Conservation (phyloP, 1,284 basidiomycete genomes). For the Apiotrichum laibachii region DNA sequence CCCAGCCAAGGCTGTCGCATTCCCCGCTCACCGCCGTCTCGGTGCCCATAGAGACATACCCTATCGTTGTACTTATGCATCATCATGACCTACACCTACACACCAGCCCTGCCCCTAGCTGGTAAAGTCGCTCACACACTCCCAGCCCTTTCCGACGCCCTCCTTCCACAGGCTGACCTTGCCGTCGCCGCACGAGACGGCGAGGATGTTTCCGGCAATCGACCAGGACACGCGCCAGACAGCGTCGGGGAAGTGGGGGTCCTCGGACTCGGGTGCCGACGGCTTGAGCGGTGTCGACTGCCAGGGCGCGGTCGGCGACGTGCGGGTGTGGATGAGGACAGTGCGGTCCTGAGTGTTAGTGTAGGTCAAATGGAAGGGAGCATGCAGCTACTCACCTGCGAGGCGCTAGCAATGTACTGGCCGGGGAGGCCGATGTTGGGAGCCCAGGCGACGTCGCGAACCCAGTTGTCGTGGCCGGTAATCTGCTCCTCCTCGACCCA, state of each 20-base stretch:
- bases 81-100: slow-evolving; percentile 10
- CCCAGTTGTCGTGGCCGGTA: slow-evolving; percentile 94
- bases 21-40: no score
- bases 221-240: slow-evolving; percentile 99
- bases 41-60: slow-evolving; percentile 1
- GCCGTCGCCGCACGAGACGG: slow-evolving; percentile 96
- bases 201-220: slow-evolving; percentile 90
- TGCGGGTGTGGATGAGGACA: slow-evolving; percentile 92
- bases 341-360: slow-evolving; percentile 68
- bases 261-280: slow-evolving; percentile 51
- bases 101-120: slow-evolving; percentile 54
- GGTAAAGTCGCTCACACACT: slow-evolving; percentile 90
- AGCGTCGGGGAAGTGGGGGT: slow-evolving; percentile 84
- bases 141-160: slow-evolving; percentile 92
- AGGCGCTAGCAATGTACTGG: slow-evolving; percentile 92
- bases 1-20: slow-evolving; percentile 1
- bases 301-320: slow-evolving; percentile 75
- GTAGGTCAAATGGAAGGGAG: not conserved
- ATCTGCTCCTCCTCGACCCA: slow-evolving; percentile 87
- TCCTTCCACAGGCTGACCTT: slow-evolving; percentile 99
- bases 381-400: slow-evolving; percentile 61
- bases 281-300: slow-evolving; percentile 81
- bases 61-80: slow-evolving; percentile 21
- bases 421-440: slow-evolving; percentile 93
- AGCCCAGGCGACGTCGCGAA: slow-evolving; percentile 95